Evolutionary conservation across 2,329 filamentous ascomycete genomes (phyloP).

Genomic region (Diaporthe capsici): DNA sequence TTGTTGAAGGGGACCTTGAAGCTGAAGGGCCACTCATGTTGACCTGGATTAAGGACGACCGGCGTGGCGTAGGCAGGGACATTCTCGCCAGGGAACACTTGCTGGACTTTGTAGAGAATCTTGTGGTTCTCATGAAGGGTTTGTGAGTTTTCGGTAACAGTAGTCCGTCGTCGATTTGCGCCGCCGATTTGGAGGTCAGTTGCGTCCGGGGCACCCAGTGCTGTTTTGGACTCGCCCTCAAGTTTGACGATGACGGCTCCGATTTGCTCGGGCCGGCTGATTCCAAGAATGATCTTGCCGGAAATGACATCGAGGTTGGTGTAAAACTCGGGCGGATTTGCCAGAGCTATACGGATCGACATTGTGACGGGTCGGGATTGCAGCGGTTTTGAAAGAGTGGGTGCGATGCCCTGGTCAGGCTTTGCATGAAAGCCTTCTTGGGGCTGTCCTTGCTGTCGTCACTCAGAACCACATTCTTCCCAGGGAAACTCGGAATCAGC

Average conservation of each 20-base stretch:
- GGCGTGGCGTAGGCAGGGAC: constrained; percentile 57
- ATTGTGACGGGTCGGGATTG: constrained; percentile 55
- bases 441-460: constrained; percentile 4
- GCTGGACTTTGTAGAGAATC: constrained; percentile 80
- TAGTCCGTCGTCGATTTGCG: constrained; percentile 49
- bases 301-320: constrained; percentile 84
- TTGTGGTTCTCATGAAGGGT: constrained; percentile 74
- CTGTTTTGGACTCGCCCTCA: constrained; percentile 82
- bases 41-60: constrained; percentile 73
- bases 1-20: constrained; percentile 88
- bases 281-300: constrained; percentile 69
- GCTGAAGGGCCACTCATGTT: constrained; percentile 82
- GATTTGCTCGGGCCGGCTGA: constrained; percentile 78
- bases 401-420: neutral
- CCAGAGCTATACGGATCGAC: constrained; percentile 77
- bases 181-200: constrained; percentile 50
- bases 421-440: constrained; percentile 5
- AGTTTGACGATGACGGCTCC: constrained; percentile 85
- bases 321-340: constrained; percentile 78
- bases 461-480: constrained; percentile 20
- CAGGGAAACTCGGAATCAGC: neutral
- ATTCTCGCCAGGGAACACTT: constrained; percentile 77
- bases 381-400: neutral
- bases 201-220: constrained; percentile 64
- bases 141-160: constrained; percentile 35